Evolutionary conservation across 495 filamentous ascomycete genomes (phyloP).

Genomic region (Haplographium delicatum): DNA sequence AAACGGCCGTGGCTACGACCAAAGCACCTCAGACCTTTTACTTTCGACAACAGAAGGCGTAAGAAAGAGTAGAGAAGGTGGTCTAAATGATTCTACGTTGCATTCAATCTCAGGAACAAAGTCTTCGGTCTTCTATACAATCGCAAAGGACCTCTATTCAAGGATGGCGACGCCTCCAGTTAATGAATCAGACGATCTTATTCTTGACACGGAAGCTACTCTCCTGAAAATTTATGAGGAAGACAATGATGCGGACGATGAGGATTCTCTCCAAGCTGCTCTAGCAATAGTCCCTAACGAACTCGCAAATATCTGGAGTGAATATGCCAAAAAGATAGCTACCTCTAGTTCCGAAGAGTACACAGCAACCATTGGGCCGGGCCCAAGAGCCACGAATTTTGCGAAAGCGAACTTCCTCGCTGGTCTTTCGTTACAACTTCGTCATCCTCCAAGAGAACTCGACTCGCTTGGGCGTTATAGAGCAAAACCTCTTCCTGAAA

Average conservation of each 20-base stretch:
- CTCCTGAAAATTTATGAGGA: slow-evolving; percentile 51
- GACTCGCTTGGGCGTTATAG: slow-evolving; percentile 16
- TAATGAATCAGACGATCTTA: slow-evolving; percentile 46
- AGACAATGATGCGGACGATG: slow-evolving; percentile 45
- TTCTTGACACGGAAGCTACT: slow-evolving; percentile 50
- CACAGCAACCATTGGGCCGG: slow-evolving; percentile 57
- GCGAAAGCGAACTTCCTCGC: slow-evolving; percentile 71
- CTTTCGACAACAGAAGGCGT: slow-evolving; percentile 38
- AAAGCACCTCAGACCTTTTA: slow-evolving; percentile 38
- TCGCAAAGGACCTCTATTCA: slow-evolving; percentile 46
- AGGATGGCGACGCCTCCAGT: slow-evolving; percentile 39
- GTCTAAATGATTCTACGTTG: slow-evolving; percentile 36
- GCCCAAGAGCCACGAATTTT: slow-evolving; percentile 48
- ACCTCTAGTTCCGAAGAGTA: slow-evolving; percentile 46
- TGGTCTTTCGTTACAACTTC: slow-evolving; percentile 64
- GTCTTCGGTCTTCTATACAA: slow-evolving; percentile 39
- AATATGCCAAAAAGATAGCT: slow-evolving; percentile 37
- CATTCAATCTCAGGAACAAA: slow-evolving; percentile 22
- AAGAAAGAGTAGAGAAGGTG: slow-evolving; percentile 32
- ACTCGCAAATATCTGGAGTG: slow-evolving; percentile 55
- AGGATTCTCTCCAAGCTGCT: slow-evolving; percentile 47
- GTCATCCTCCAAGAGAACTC: slow-evolving; percentile 52
- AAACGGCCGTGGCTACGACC: slow-evolving; percentile 15
- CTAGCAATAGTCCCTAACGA: slow-evolving; percentile 50
- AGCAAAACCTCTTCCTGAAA: slow-evolving; percentile 56